Conservation (phyloP, 2,329 filamentous ascomycete genomes). For the Hymenoscyphus linearis region DNA sequence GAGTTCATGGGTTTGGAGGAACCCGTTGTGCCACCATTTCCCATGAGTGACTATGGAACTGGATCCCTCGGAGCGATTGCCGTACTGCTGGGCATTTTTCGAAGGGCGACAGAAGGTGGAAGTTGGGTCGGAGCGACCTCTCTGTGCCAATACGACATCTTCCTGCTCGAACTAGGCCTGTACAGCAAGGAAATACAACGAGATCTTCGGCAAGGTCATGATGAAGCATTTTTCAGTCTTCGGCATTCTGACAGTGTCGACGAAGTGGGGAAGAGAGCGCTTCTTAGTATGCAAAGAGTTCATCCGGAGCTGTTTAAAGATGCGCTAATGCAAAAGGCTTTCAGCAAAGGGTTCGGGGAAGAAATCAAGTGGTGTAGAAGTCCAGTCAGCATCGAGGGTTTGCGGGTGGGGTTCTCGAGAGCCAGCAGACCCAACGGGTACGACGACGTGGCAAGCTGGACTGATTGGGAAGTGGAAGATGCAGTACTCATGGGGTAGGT, state of each 20-base stretch:
- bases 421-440: conserved; percentile 44
- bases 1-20: conserved; percentile 55
- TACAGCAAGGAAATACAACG: conserved; percentile 49
- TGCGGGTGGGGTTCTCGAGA: conserved; percentile 28
- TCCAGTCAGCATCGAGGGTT: conserved; percentile 27
- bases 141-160: conserved; percentile 63
- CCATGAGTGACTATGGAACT: conserved; percentile 63
- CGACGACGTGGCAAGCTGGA: conserved; percentile 42
- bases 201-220: conserved; percentile 18
- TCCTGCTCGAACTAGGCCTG: conserved; percentile 55
- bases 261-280: conserved; percentile 27
- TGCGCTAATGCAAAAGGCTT: conserved; percentile 25
- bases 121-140: conserved; percentile 62
- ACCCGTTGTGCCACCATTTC: conserved; percentile 61
- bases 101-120: conserved; percentile 56
- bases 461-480: conserved; percentile 25
- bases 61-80: conserved; percentile 67
- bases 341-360: conserved; percentile 24
- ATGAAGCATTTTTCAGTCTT: conserved; percentile 25
- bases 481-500: conserved; percentile 22
- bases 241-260: conserved; percentile 31
- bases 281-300: conserved; percentile 26
- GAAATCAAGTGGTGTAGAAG: conserved; percentile 31
- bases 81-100: conserved; percentile 58
- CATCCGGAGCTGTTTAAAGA: conserved; percentile 31